Base-by-base conservation (phyloP, 2,329 filamentous ascomycete species). In the Verticillium isaacii region DNA sequence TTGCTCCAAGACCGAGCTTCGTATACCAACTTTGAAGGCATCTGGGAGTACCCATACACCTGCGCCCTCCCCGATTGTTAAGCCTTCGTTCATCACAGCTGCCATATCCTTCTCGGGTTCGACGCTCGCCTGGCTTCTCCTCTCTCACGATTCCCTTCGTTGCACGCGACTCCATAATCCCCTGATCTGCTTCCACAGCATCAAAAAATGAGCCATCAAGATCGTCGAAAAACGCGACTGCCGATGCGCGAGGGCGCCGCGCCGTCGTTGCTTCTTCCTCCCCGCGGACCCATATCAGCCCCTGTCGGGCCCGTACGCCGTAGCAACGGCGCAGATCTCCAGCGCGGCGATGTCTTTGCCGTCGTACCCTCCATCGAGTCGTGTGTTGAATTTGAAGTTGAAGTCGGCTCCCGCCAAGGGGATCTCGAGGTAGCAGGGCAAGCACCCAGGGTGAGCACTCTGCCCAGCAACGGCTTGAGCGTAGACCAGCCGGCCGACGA, bases 231-330 rank as follows among this genome's bases (percentile, higher is more conserved):
- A 9, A 23, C 45, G 2, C 45, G 45, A 12, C 45, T 50, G 2
- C 45, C 45, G n/a, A 50, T n/a, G 9, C 45, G 45, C n/a, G 45
- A 23, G n/a, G 45, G 45, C 17, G 45, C 19, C n/a, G 45, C 3
- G n/a, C 9, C n/a, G 3, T n/a, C n/a, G n/a, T 5, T 7, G 19
- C 45, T n/a, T 3, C 45, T n/a, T 4, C 11, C n/a, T 25, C 45
- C 23, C 19, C 45, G 45, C 9, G 19, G n/a, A n/a, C 45, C n/a
- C 17, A 77, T 78, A 32, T 78, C 75, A 9, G 68, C 60, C 19
- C 76, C 76, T 1, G 64, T 76, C 41, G 76, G 76, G 0, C 75
- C 76, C 9, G 67, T 78, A 64, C 75, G 71, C 62, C 75, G 69
- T 65, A 75, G 71, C 9, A 70, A 73, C 23, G 75, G 75, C 6